Conservation (phyloP, 2,329 filamentous ascomycete genomes). For the Sarocladium strictum region DNA sequence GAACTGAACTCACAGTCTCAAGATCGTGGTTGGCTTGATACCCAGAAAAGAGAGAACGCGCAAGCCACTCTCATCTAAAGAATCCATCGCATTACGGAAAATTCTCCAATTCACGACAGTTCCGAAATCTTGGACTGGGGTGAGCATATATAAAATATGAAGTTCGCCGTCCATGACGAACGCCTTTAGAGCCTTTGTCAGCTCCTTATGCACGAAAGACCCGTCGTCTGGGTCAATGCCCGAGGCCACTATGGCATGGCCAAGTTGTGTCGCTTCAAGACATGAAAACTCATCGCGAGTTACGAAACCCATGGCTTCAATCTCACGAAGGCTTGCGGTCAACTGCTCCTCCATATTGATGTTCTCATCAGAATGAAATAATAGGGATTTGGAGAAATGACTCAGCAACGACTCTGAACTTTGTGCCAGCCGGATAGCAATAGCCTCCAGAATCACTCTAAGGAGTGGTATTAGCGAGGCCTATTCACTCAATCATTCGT, state of each 20-base stretch:
- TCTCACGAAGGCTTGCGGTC: conserved; percentile 51
- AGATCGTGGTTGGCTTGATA: conserved; percentile 60
- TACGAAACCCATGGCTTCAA: conserved; percentile 51
- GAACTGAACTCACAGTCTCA: conserved; percentile 49
- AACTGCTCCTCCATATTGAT: conserved; percentile 47
- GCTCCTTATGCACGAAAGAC: conserved; percentile 64
- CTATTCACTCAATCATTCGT: not conserved
- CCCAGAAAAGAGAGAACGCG: conserved; percentile 64
- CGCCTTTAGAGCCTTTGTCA: conserved; percentile 59
- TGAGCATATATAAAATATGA: conserved; percentile 74
- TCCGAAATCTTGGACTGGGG: conserved; percentile 57
- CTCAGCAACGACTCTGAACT: conserved; percentile 59
- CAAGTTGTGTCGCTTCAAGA: conserved; percentile 58
- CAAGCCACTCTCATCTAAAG: conserved; percentile 64
- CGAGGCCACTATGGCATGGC: conserved; percentile 66
- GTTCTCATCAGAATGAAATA: conserved; percentile 51
- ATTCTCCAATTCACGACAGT: conserved; percentile 63
- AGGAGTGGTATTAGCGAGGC: conserved; percentile 12
- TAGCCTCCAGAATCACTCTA: conserved; percentile 65
- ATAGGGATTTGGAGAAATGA: conserved; percentile 61
- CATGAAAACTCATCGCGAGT: conserved; percentile 39
- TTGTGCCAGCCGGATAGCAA: conserved; percentile 62
- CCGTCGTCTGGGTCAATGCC: conserved; percentile 70
- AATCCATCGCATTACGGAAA: conserved; percentile 65
- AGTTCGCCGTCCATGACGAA: conserved; percentile 80